These are phyloP conservation scores for Chondrostereum purpureum DNA, from an alignment of 1,284 basidiomycete species.

Conservation along the genomic window DNA sequence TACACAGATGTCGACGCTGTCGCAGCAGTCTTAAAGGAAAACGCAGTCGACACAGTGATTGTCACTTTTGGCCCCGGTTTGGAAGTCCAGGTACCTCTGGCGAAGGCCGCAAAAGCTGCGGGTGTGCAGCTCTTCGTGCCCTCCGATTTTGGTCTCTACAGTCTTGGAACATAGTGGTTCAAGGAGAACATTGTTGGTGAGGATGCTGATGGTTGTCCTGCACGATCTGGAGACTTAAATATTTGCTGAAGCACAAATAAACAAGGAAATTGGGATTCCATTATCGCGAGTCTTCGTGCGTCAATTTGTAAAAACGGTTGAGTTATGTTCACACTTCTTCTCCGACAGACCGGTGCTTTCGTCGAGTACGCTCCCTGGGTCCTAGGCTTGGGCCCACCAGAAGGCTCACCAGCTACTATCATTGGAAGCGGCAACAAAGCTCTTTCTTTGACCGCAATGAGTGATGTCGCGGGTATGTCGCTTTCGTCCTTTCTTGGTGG, in stretches of 20 bases:
- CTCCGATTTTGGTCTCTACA: not conserved
- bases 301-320: no score
- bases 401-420: slow-evolving; percentile 15
- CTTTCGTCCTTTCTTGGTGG: not conserved
- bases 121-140: slow-evolving; percentile 6
- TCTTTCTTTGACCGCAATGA: slow-evolving; percentile 14
- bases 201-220: not conserved
- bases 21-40: slow-evolving; percentile 12
- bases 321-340: not conserved
- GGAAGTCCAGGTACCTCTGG: not conserved
- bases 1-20: slow-evolving; percentile 13
- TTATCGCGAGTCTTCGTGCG: slow-evolving; percentile 14
- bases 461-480: slow-evolving; percentile 17
- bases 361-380: slow-evolving; percentile 10
- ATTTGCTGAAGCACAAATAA: slow-evolving; percentile 7
- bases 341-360: slow-evolving; percentile 15
- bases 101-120: slow-evolving; percentile 3
- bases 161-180: not conserved
- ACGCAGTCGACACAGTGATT: slow-evolving; percentile 12
- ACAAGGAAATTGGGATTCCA: slow-evolving; percentile 11
- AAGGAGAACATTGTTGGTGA: not conserved
- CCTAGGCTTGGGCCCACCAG: slow-evolving; percentile 7
- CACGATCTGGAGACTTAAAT: not conserved
- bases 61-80: slow-evolving; percentile 2
- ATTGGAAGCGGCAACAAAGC: slow-evolving; percentile 16